These are phyloP conservation scores for Coemansia sp. DNA, from an alignment of 192 early-diverging fungal species.

Conservation along the genomic window DNA sequence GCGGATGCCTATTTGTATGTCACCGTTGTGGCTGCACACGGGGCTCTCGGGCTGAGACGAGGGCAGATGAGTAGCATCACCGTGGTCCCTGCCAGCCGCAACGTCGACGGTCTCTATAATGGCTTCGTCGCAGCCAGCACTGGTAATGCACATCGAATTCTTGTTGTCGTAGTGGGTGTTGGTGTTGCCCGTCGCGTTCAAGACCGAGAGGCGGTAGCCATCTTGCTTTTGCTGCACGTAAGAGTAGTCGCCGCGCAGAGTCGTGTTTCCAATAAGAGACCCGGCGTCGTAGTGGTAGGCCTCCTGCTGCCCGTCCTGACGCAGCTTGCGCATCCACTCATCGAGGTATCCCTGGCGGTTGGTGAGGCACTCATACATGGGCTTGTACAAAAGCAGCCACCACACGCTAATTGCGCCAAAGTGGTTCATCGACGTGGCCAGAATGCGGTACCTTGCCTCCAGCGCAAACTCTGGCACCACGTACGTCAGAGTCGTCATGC, in stretches of 20 bases:
- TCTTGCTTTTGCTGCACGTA: conserved; percentile 3
- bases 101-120: not conserved
- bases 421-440: conserved; percentile 34
- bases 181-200: not conserved
- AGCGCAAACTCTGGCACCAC: conserved; percentile 15
- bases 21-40: conserved; percentile 2
- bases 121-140: not conserved
- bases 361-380: conserved; percentile 28
- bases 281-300: conserved; percentile 19
- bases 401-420: conserved; percentile 31
- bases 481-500: conserved; percentile 13
- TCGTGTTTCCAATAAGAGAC: conserved; percentile 1
- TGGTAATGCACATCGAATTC: not conserved
- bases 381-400: conserved; percentile 42
- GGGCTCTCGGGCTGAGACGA: conserved; percentile 1
- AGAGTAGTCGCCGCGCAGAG: not conserved
- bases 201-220: not conserved
- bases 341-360: conserved; percentile 20
- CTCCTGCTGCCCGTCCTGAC: conserved; percentile 29
- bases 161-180: not conserved
- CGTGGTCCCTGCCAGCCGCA: not conserved
- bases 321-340: conserved; percentile 26
- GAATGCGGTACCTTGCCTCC: conserved; percentile 20
- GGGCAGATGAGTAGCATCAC: not conserved
- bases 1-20: not conserved